Conservation (phyloP, 495 filamentous ascomycete genomes). For the Sphaerosporella brunnea region DNA sequence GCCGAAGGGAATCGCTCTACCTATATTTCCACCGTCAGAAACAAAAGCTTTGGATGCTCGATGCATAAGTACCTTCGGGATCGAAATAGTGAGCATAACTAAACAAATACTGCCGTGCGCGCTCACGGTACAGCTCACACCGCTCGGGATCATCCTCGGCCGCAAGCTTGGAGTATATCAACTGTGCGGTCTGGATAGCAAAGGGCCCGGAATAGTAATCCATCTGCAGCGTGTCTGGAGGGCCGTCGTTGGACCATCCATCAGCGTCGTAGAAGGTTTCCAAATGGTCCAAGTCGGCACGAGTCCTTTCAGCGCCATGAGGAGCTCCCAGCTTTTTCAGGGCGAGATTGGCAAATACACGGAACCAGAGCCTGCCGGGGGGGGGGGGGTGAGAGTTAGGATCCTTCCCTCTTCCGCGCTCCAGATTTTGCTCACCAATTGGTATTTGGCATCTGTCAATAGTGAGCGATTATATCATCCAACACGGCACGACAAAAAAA, state of each 20-base stretch:
- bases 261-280: slow-evolving; percentile 63
- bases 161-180: slow-evolving; percentile 57
- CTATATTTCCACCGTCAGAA: no score
- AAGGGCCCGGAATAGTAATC: slow-evolving; percentile 71
- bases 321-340: slow-evolving; percentile 50
- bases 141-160: slow-evolving; percentile 47
- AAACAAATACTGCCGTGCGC: slow-evolving; percentile 45
- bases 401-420: background rate
- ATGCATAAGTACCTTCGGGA: slow-evolving; percentile 33
- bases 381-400: no score
- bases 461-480: background rate
- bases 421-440: slow-evolving; percentile 30
- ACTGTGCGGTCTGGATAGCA: slow-evolving; percentile 59
- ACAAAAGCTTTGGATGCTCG: no score
- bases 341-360: slow-evolving; percentile 65
- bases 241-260: slow-evolving; percentile 67
- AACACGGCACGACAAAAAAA: slow-evolving; percentile 11
- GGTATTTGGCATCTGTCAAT: slow-evolving; percentile 30
- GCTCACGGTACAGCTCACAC: slow-evolving; percentile 48
- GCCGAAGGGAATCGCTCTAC: slow-evolving; percentile 55
- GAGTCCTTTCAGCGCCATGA: slow-evolving; percentile 46
- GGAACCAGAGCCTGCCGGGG: slow-evolving; percentile 53
- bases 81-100: slow-evolving; percentile 65
- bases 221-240: slow-evolving; percentile 58
- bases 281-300: slow-evolving; percentile 56